Conservation (phyloP, 139 green algal genomes). For the Chlorella sp. region DNA sequence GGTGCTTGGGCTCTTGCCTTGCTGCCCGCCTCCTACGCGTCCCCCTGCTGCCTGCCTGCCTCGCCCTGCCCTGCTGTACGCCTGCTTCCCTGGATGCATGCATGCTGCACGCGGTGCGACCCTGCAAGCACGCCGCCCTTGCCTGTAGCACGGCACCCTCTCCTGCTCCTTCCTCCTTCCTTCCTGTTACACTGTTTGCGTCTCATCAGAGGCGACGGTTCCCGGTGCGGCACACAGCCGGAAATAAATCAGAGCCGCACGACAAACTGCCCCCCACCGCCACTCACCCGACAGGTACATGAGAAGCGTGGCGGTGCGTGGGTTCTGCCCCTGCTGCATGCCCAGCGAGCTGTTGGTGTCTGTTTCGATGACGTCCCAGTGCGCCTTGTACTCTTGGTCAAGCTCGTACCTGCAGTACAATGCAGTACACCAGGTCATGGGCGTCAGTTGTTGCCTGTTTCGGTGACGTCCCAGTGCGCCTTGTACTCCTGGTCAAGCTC, state of each 20-base stretch:
- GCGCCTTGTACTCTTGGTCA: constrained; percentile 24
- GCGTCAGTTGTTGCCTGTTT: background rate
- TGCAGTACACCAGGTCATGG: background rate
- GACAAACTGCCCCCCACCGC: background rate
- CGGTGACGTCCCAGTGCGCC: constrained; percentile 17
- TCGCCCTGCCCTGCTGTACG: no score
- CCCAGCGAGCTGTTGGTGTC: background rate
- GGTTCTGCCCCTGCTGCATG: background rate
- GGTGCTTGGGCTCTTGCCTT: no score
- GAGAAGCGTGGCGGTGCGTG: constrained; percentile 10
- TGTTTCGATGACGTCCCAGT: constrained; percentile 9
- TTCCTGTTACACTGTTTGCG: no score
- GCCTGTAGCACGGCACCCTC: no score
- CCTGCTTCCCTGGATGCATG: no score
- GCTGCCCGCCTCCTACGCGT: no score
- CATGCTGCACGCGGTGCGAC: no score
- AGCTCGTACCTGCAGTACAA: constrained; percentile 7
- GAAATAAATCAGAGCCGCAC: no score
- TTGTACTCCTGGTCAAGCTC: constrained; percentile 29
- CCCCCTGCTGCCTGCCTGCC: no score
- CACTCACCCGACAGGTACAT: constrained; percentile 22
- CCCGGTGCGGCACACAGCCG: no score
- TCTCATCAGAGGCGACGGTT: no score
- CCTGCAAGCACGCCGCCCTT: background rate
- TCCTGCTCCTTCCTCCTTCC: no score